Evolutionary conservation across 2,329 filamentous ascomycete species (phyloP).

Genomic region (Botrytis cinerea): DNA sequence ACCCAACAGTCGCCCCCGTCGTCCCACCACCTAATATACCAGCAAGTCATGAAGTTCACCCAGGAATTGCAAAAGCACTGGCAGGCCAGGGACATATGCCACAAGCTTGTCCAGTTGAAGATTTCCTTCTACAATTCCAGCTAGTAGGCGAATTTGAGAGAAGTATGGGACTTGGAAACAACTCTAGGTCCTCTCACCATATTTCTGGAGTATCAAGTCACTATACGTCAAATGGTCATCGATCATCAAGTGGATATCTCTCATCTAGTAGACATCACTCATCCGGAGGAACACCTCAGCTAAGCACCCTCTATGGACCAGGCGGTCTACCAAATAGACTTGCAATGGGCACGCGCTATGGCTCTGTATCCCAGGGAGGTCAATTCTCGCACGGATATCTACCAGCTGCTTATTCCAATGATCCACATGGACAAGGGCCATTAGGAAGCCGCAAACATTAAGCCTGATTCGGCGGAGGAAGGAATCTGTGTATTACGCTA

Average conservation of each 20-base stretch:
- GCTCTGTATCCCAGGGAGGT: neutral
- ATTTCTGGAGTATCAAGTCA: neutral
- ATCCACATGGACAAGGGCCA: neutral
- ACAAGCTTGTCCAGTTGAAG: neutral
- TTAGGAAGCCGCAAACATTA: neutral
- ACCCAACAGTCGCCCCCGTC: neutral
- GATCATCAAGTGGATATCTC: neutral
- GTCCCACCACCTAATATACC: neutral
- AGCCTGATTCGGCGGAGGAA: neutral
- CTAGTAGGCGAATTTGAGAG: neutral
- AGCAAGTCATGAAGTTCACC: constrained; percentile 1
- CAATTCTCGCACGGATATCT: neutral
- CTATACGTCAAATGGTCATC: neutral
- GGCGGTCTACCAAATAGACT: neutral
- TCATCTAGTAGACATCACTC: neutral
- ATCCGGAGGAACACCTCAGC: neutral
- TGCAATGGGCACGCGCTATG: neutral
- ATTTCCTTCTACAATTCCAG: neutral
- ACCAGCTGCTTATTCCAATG: neutral
- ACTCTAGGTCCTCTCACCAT: neutral
- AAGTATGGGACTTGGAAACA: neutral
- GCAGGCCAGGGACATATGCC: neutral
- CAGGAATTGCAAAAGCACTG: constrained; percentile 12
- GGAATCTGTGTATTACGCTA: neutral
- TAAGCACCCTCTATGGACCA: neutral